Conservation (phyloP, 2,329 filamentous ascomycete species). For the Ilyonectria mors-panacis region DNA sequence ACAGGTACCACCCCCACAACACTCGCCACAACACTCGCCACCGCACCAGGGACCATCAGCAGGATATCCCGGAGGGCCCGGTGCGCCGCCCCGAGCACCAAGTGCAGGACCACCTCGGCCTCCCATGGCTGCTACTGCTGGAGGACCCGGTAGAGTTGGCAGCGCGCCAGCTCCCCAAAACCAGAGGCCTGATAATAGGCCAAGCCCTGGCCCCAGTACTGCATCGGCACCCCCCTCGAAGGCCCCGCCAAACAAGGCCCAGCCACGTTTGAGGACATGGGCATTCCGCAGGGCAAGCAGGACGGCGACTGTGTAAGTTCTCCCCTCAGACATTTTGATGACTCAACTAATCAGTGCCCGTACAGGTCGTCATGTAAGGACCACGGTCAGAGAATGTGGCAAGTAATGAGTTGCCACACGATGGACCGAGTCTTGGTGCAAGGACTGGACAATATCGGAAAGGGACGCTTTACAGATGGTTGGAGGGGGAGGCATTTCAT, state of each 20-base stretch:
- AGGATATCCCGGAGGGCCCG: constrained; percentile 1
- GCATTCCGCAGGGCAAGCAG: constrained; percentile 85
- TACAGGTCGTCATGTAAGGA: constrained; percentile 48
- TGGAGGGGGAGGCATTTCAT: constrained; percentile 19
- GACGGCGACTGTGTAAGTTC: constrained; percentile 90
- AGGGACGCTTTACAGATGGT: constrained; percentile 4
- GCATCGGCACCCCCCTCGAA: constrained; percentile 57
- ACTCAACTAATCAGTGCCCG: constrained; percentile 16
- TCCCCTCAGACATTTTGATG: background rate
- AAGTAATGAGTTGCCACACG: background rate
- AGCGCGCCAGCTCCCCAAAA: constrained; percentile 56
- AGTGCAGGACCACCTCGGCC: constrained; percentile 42
- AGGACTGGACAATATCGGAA: constrained; percentile 11
- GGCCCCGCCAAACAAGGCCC: constrained; percentile 76
- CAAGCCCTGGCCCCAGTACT: constrained; percentile 50
- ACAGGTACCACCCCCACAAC: constrained; percentile 20
- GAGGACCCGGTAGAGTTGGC: constrained; percentile 50
- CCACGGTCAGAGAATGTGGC: background rate
- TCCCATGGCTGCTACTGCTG: constrained; percentile 36
- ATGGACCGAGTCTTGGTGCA: constrained; percentile 9
- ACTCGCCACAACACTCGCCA: constrained; percentile 26
- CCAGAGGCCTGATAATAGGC: constrained; percentile 48
- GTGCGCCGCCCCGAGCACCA: constrained; percentile 41
- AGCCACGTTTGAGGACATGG: constrained; percentile 98
- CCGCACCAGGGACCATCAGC: background rate